phyloP scores from a whole-genome alignment of 306 rosid genomes.

The Corylus heterophylla region DNA sequence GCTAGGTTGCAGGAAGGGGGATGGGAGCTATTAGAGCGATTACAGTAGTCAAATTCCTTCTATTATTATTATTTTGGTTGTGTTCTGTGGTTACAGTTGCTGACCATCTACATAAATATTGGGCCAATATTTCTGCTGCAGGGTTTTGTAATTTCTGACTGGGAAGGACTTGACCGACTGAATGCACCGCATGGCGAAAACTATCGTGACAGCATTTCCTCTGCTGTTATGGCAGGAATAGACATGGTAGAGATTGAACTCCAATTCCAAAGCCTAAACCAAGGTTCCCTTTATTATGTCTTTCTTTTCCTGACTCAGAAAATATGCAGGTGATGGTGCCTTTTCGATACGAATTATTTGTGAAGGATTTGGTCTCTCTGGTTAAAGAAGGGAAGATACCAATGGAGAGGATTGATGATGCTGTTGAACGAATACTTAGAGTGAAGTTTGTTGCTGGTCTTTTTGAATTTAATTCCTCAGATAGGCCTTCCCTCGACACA shows the following conservation, averaged over 20 bases:
- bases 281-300: background rate
- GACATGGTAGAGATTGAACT: constrained; percentile 65
- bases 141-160: constrained; percentile 90
- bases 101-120: constrained; percentile 5
- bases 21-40: too few relatives aligned
- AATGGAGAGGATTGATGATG: constrained; percentile 71
- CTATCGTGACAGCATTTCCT: constrained; percentile 62
- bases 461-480: constrained; percentile 68
- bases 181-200: constrained; percentile 54
- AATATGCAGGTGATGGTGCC: constrained; percentile 80
- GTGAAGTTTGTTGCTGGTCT: constrained; percentile 79
- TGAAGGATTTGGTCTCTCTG: constrained; percentile 52
- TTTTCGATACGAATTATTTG: constrained; percentile 42
- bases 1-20: too few relatives aligned
- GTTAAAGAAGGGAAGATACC: constrained; percentile 67
- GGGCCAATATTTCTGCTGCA: constrained; percentile 35
- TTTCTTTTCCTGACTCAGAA: constrained; percentile 22
- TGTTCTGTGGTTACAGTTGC: constrained; percentile 7
- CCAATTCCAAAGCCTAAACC: constrained; percentile 11
- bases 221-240: constrained; percentile 75
- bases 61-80: background rate
- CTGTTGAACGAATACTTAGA: constrained; percentile 81
- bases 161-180: constrained; percentile 77
- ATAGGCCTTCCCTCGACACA: constrained; percentile 65
- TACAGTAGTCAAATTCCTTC: background rate